Conservation (phyloP, 139 green algal genomes). For the Raphidocelis subcapitata region DNA sequence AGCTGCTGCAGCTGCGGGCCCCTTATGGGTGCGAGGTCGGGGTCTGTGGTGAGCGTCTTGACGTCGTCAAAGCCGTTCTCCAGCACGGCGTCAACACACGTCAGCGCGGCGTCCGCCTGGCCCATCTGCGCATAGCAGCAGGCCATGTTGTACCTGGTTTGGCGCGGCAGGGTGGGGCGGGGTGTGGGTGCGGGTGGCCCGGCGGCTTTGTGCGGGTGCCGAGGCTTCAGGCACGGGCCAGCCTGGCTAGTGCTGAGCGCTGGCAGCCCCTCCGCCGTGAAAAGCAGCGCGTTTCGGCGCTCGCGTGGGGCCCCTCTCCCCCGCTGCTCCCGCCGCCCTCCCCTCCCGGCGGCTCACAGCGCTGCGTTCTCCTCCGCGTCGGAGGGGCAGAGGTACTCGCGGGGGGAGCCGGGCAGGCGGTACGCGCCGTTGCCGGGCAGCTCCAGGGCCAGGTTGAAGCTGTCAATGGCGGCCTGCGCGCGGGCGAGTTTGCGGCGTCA, state of each 20-base stretch:
- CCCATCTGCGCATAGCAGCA: constrained; percentile 60
- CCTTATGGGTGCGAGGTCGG: constrained; percentile 49
- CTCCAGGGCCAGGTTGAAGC: constrained; percentile 69
- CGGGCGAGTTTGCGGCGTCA: not conserved
- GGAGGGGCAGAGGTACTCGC: constrained; percentile 57
- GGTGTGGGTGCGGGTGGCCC: no score
- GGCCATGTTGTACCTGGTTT: constrained; percentile 46
- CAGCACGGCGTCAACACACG: constrained; percentile 61
- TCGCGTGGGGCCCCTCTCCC: no score
- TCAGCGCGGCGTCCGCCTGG: constrained; percentile 42
- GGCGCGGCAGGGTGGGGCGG: not conserved
- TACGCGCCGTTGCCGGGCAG: constrained; percentile 61
- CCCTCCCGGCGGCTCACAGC: constrained; percentile 75
- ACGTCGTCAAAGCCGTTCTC: constrained; percentile 50
- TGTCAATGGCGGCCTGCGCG: constrained; percentile 45
- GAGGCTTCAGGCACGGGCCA: no score
- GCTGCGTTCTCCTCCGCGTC: constrained; percentile 69
- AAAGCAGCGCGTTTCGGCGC: no score
- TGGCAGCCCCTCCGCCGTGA: no score
- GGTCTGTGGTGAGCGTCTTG: constrained; percentile 39
- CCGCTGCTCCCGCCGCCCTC: no score
- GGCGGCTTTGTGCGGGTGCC: no score
- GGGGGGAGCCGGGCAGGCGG: constrained; percentile 31
- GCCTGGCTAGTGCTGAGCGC: no score
- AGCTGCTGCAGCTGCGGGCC: constrained; percentile 45